Base-by-base conservation (phyloP, 805 yeast genomes). In the Schwanniomyces yamadae region DNA sequence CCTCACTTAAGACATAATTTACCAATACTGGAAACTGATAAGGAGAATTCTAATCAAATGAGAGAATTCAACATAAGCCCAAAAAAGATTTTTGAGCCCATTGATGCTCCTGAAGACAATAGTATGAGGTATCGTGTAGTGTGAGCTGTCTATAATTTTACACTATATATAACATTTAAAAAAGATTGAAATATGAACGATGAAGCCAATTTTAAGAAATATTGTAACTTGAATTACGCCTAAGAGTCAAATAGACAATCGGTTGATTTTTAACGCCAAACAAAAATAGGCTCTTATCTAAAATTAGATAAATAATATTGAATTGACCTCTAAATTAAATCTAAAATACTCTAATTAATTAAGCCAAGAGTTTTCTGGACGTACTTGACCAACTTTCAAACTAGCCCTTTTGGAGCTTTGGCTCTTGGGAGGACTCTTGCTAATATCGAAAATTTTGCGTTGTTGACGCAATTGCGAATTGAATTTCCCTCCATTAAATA, bases 401-500 rank as follows among this genome's bases (percentile, higher is more conserved):
- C 46, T 46, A 4, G 66, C 66, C 29, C 66, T 43, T 32, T 59
- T 54, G 4, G 46, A 45, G 15, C 37, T 36, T 37, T 45, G 54
- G 21, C 45, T 34, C 13, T 37, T 50, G 29, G 32, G 51, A 6
- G 53, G 49, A 26, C 51, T 47, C 34, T 42, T 45, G 1, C 33
- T 37, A 38, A 16, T 23, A 15, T 58, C 63, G 24, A 45, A 40
- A 6, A 39, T 35, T 30, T 54, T 57, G 28, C 64, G 41, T 29
- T 61, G 63, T 14, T 48, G 55, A 31, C 65, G 43, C 4, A 57
- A 39, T 25, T 51, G 59, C 6, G 58, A 41, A 34, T 59, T 57
- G 40, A 54, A 56, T 34, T 44, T 55, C 2, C 66, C 63, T 7
- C 66, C 64, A 32, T 42, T 36, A 17, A 28, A 41, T 5, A 33